A percentile compares a stretch with the other conserved stretches of the same genome.
Evolutionary conservation across 148 eudicot genomes (phyloP).

Genomic region (Rhododendron henanense): DNA sequence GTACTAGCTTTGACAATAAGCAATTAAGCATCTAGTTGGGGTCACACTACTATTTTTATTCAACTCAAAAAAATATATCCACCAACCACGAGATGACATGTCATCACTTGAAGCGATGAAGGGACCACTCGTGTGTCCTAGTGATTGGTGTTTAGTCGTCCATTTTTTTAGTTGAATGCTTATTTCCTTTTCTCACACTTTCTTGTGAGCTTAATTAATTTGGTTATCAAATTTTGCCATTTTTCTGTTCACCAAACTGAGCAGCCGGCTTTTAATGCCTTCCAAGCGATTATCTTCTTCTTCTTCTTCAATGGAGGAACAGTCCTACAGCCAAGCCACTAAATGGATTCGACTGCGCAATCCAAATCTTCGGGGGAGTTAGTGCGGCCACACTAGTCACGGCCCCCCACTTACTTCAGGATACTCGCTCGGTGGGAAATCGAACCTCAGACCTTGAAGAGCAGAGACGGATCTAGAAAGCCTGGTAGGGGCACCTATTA

Average conservation of each 20-base stretch:
- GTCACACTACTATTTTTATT: background rate
- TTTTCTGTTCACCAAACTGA: background rate
- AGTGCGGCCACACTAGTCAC: too few species aligned
- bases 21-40: background rate
- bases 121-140: background rate
- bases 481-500: too few species aligned
- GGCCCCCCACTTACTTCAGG: too few species aligned
- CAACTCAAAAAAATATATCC: background rate
- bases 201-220: background rate
- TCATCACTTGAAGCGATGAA: background rate
- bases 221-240: background rate
- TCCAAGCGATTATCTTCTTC: background rate
- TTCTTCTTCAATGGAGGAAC: too few species aligned
- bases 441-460: too few species aligned
- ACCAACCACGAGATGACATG: background rate
- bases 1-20: background rate
- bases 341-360: too few species aligned
- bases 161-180: background rate
- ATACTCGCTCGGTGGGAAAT: too few species aligned
- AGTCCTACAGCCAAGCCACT: rapidly evolving
- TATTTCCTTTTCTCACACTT: background rate
- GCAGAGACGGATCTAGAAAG: too few species aligned
- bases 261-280: background rate
- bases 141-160: background rate
- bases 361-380: too few species aligned